These are phyloP conservation scores for Colletotrichum sp. DNA, from an alignment of 2,329 filamentous ascomycete genomes.

Conservation along the genomic window DNA sequence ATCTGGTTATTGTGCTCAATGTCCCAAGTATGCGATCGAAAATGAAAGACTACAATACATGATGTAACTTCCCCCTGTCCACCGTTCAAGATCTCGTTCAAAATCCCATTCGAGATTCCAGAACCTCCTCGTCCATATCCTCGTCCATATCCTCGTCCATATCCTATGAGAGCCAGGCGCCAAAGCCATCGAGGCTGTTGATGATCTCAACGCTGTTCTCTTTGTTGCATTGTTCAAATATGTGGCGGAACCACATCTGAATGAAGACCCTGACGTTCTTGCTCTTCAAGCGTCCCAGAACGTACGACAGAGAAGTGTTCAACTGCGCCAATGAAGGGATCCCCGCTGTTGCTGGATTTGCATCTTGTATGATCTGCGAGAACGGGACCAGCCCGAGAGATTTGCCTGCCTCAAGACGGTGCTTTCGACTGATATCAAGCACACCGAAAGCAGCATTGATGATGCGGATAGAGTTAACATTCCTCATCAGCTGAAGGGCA, in stretches of 20 bases:
- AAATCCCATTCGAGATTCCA: neutral
- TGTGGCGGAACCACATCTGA: neutral
- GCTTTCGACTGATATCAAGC: neutral
- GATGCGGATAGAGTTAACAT: neutral
- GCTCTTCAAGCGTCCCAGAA: neutral
- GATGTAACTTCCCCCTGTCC: neutral
- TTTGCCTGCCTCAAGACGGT: neutral
- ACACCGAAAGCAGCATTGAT: neutral
- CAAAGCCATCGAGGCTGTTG: neutral
- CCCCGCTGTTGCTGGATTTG: neutral
- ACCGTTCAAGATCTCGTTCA: no score
- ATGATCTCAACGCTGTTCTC: neutral
- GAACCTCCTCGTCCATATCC: neutral
- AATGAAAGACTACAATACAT: neutral
- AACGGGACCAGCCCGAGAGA: neutral
- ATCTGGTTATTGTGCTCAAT: neutral
- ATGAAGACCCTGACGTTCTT: neutral
- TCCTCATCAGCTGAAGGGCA: neutral
- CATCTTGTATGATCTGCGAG: neutral
- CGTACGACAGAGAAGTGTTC: neutral
- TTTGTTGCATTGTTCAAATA: neutral
- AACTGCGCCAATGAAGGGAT: neutral
- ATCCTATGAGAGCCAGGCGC: neutral
- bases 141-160: fast-evolving
- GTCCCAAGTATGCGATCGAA: neutral